Conservation (phyloP, 176 grass and related monocot genomes). For the Zea mays region DNA sequence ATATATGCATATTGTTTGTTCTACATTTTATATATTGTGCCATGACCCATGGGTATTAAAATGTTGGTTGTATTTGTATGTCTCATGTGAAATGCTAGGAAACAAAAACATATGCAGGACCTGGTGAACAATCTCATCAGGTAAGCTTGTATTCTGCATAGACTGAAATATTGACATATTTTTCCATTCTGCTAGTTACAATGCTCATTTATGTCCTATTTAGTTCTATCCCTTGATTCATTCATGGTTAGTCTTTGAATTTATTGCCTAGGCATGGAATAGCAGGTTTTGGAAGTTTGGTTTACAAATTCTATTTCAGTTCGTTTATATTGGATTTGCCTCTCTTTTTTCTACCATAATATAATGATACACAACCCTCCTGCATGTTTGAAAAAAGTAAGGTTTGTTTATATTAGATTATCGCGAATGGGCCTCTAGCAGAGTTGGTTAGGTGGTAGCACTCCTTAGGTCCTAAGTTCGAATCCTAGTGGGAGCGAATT, state of each 20-base stretch:
- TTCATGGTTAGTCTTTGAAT: not conserved
- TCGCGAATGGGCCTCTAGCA: not conserved
- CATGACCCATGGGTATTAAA: conserved; percentile 1
- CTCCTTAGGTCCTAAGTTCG: too few species aligned
- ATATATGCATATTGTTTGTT: conserved; percentile 5
- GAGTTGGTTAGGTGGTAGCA: too few species aligned
- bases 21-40: not conserved
- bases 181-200: not conserved
- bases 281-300: not conserved
- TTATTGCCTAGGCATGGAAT: conserved; percentile 3
- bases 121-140: conserved; percentile 47
- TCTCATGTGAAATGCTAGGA: conserved; percentile 40
- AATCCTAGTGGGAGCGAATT: too few species aligned
- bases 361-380: not conserved
- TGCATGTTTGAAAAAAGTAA: not conserved
- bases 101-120: conserved; percentile 41
- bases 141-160: conserved; percentile 38
- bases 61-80: conserved; percentile 11
- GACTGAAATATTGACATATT: not conserved
- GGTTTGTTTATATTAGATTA: conserved; percentile 12
- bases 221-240: conserved; percentile 19
- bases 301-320: not conserved
- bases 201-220: conserved; percentile 1
- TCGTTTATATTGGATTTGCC: not conserved
- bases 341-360: not conserved